Evolutionary conservation across 108 stramenopile species (phyloP).

Genomic region (Pelagomonas calceolata): DNA sequence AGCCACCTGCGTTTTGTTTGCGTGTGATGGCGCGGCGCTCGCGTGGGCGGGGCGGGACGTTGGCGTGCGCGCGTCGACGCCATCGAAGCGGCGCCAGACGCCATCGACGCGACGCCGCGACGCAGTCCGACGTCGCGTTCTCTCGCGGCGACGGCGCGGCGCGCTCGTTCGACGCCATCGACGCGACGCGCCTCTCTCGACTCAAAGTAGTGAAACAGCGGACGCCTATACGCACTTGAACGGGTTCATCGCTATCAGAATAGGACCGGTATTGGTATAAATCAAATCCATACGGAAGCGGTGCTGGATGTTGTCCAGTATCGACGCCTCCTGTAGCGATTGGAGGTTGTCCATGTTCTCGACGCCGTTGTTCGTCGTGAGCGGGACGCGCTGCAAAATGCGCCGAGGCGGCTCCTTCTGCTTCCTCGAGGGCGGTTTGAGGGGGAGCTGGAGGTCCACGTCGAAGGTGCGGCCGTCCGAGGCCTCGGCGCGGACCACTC

Average conservation of each 20-base stretch:
- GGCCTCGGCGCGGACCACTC: background rate
- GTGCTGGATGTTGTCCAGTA: background rate
- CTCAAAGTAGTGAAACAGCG: too few species aligned
- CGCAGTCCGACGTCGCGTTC: too few species aligned
- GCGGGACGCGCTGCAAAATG: background rate
- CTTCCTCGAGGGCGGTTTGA: background rate
- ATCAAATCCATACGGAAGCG: constrained; percentile 18
- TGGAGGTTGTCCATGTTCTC: background rate
- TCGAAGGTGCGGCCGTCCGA: background rate
- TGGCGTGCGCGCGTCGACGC: too few species aligned
- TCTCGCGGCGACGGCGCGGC: too few species aligned
- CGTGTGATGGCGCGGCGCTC: too few species aligned
- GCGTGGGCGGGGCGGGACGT: too few species aligned
- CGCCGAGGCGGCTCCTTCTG: background rate
- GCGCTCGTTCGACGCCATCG: too few species aligned
- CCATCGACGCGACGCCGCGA: too few species aligned
- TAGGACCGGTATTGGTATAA: constrained; percentile 12
- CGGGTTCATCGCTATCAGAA: constrained; percentile 12
- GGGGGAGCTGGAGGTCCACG: background rate
- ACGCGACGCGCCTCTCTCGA: too few species aligned
- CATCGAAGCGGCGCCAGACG: too few species aligned
- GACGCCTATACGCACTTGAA: too few species aligned
- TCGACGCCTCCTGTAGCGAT: background rate
- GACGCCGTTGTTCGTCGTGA: background rate
- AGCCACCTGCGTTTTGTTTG: too few species aligned